Conservation (phyloP, 306 rosid genomes). For the Vigna unguiculata region DNA sequence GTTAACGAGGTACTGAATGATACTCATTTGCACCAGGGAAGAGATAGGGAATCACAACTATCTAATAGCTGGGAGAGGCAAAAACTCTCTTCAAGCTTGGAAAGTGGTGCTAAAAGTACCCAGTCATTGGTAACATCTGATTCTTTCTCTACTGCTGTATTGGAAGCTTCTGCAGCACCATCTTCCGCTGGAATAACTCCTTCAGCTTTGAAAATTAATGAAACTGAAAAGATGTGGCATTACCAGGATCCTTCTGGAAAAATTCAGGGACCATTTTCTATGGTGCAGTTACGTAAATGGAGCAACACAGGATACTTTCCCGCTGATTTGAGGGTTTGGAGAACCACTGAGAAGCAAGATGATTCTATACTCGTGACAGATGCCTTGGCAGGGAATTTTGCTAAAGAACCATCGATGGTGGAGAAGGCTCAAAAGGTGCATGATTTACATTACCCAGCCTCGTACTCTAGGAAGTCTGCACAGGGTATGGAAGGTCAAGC, state of each 20-base stretch:
- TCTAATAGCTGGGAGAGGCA: constrained; percentile 74
- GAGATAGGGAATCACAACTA: constrained; percentile 75
- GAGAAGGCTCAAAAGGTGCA: constrained; percentile 59
- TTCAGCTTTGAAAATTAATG: constrained; percentile 64
- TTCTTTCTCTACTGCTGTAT: constrained; percentile 45
- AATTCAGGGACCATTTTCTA: constrained; percentile 97
- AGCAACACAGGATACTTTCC: constrained; percentile 94
- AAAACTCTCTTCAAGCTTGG: constrained; percentile 61
- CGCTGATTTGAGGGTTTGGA: constrained; percentile 86
- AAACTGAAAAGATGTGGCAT: constrained; percentile 86
- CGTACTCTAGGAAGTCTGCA: constrained; percentile 56
- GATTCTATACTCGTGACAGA: constrained; percentile 76
- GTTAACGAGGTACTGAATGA: constrained; percentile 65
- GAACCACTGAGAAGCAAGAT: constrained; percentile 63
- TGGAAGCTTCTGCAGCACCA: constrained; percentile 58
- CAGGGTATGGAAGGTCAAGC: constrained; percentile 63
- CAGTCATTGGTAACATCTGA: constrained; percentile 54
- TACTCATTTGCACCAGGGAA: constrained; percentile 66
- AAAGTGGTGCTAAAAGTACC: constrained; percentile 56
- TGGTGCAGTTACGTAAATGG: constrained; percentile 93
- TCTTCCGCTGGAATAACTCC: constrained; percentile 53
- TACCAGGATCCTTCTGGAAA: constrained; percentile 97
- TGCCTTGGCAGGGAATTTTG: constrained; percentile 78
- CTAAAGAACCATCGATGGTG: constrained; percentile 53
- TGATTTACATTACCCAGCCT: constrained; percentile 54